Evolutionary conservation across 1,284 basidiomycete genomes (phyloP), one percentile per base, ranked within the genome.

Genomic region (Leccinum fallax): DNA sequence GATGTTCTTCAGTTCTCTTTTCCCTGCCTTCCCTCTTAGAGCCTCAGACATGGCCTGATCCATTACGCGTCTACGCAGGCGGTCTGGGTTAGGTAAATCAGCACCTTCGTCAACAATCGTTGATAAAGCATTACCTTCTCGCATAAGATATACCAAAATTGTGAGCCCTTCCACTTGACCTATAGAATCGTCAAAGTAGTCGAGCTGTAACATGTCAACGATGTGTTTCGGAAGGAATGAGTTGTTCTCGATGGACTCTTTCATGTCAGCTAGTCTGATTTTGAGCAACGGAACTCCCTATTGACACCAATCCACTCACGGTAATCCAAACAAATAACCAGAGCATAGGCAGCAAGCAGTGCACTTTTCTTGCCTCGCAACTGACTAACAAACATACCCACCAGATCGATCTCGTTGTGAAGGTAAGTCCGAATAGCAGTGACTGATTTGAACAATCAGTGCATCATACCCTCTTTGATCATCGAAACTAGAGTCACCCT

Each of bases 231-330:
- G 34, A 34, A 13, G 34, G 11, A 13, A 11, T 34, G 8, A 2
- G 11, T 34, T 34, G 5, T 13, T 13, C 34, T 13, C 34, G 13
- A 34, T 34, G 30, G 30, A 36, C 5, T 15, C 13, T 30, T 30
- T 15, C 68, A 72, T 71, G 24, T 72, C 67, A 0, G 2, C 70
- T 71, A 19, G 15, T 3, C 10, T 26, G 11, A 40, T 28, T 21
- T 2, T 60, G 4, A 60, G 46, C 11, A 2, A 34, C 3, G 24
- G 3, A 4, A 6, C 2, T 28, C 5, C 13, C 8, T 28, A 2
- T 4, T 2, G 6, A 36, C 2, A 2, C 2, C 69, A 28, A 7
- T 28, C 28, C 28, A 28, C 28, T 28, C 28, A 28, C 28, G 1
- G 26, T 62, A n/a, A 24, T 40, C 64, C 61, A 67, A 34, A 32